Evolutionary conservation across 805 yeast species (phyloP).

Genomic region (Sugiyamaella americana): DNA sequence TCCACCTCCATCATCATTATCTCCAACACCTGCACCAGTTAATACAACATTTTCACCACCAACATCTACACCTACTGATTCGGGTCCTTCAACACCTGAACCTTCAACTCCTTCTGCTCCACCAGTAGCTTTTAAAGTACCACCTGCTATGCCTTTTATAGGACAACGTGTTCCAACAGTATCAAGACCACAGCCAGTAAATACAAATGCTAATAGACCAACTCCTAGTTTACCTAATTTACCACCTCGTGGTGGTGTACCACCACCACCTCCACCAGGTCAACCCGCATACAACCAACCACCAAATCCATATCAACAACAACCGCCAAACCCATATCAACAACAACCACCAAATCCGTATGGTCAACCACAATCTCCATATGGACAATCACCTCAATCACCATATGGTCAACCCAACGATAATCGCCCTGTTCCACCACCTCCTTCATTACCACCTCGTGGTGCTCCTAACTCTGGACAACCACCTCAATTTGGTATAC

Average conservation of each 20-base stretch:
- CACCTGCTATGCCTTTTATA: slow-evolving; percentile 28
- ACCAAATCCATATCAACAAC: slow-evolving; percentile 24
- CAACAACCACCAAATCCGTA: slow-evolving; percentile 9
- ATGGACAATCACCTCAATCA: slow-evolving; percentile 12
- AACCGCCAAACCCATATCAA: slow-evolving; percentile 34
- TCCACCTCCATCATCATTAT: slow-evolving; percentile 16
- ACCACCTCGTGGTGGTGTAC: slow-evolving; percentile 11
- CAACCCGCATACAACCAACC: slow-evolving; percentile 11
- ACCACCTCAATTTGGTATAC: slow-evolving; percentile 18
- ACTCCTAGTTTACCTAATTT: slow-evolving; percentile 15
- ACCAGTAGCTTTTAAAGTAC: slow-evolving; percentile 19
- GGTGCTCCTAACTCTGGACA: slow-evolving; percentile 18
- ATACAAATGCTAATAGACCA: slow-evolving; percentile 7
- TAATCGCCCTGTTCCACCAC: slow-evolving; percentile 38
- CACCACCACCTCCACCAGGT: slow-evolving; percentile 14
- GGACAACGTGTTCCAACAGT: slow-evolving; percentile 17
- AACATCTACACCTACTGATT: neutral
- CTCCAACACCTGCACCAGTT: slow-evolving; percentile 27
- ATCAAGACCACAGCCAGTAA: slow-evolving; percentile 15
- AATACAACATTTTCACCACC: too few relatives aligned
- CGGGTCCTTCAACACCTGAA: neutral
- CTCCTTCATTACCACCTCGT: slow-evolving; percentile 29
- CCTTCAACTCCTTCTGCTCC: slow-evolving; percentile 18
- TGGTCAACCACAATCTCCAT: slow-evolving; percentile 30
- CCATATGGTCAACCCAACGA: slow-evolving; percentile 19